Evolutionary conservation across 2,329 filamentous ascomycete species (phyloP).

Genomic region (Pyrenophora teres): DNA sequence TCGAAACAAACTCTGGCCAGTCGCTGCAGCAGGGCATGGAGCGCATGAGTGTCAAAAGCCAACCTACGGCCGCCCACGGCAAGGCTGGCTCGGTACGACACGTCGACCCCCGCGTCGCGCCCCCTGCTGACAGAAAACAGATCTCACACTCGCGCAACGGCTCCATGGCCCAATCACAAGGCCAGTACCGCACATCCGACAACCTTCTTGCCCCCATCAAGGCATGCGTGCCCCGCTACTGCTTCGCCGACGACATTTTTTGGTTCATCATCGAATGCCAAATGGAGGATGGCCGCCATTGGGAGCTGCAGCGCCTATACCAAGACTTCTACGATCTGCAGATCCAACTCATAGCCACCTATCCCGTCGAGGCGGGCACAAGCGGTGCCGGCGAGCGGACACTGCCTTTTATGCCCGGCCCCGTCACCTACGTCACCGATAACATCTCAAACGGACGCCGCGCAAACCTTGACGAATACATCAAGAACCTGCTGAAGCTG

Average conservation of each 20-base stretch:
- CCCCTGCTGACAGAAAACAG: constrained; percentile 20
- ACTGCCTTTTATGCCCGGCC: constrained; percentile 95
- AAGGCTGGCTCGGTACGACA: constrained; percentile 40
- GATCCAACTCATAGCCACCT: constrained; percentile 88
- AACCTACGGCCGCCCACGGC: constrained; percentile 35
- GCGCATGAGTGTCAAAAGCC: constrained; percentile 70
- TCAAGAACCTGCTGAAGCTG: constrained; percentile 85
- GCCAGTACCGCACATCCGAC: constrained; percentile 48
- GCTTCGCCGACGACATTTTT: constrained; percentile 96
- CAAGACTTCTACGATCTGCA: constrained; percentile 99
- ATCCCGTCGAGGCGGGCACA: constrained; percentile 91
- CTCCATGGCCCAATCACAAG: constrained; percentile 43
- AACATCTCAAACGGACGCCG: constrained; percentile 91
- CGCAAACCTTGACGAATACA: constrained; percentile 92
- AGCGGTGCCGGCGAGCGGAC: constrained; percentile 74
- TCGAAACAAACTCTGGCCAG: constrained; percentile 62
- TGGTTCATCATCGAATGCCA: constrained; percentile 96
- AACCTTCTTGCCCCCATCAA: constrained; percentile 73
- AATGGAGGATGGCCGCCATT: constrained; percentile 87
- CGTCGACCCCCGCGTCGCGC: constrained; percentile 1
- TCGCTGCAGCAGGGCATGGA: constrained; percentile 65
- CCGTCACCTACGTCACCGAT: constrained; percentile 97
- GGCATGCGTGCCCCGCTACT: constrained; percentile 88
- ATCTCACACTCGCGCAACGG: constrained; percentile 42
- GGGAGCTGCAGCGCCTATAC: constrained; percentile 93